phyloP scores from a whole-genome alignment of 768 basidiomycete species.

The Suillus variegatus region DNA sequence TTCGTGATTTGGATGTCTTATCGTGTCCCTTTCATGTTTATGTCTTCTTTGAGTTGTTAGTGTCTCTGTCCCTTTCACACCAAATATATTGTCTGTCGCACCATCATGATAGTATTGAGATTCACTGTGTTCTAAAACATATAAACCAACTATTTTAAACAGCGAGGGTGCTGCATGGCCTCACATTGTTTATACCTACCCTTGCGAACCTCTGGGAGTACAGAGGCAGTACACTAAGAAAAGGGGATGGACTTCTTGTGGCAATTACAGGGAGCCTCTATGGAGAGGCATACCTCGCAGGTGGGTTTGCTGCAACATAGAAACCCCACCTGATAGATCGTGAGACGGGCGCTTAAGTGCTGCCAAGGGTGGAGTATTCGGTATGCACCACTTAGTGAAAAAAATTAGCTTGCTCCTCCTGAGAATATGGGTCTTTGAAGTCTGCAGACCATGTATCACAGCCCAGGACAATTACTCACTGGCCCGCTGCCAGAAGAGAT shows the following conservation, averaged over 20 bases:
- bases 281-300: constrained; percentile 2
- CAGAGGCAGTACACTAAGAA: background rate
- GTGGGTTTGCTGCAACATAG: background rate
- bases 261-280: background rate
- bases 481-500: too few relatives aligned
- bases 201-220: background rate
- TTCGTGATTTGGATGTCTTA: background rate
- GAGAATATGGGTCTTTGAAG: too few relatives aligned
- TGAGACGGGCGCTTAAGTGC: background rate
- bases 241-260: background rate
- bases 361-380: too few relatives aligned
- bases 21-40: background rate
- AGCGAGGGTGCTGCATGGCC: background rate
- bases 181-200: background rate
- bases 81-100: background rate
- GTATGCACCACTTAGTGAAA: too few relatives aligned
- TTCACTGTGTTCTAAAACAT: background rate
- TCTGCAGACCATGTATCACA: too few relatives aligned
- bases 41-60: background rate
- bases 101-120: background rate
- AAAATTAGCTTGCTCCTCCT: too few relatives aligned
- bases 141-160: background rate
- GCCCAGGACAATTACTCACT: too few relatives aligned
- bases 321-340: background rate
- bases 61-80: background rate